Base-by-base conservation (phyloP, 257 asterid genomes). In the Salvia miltiorrhiza region DNA sequence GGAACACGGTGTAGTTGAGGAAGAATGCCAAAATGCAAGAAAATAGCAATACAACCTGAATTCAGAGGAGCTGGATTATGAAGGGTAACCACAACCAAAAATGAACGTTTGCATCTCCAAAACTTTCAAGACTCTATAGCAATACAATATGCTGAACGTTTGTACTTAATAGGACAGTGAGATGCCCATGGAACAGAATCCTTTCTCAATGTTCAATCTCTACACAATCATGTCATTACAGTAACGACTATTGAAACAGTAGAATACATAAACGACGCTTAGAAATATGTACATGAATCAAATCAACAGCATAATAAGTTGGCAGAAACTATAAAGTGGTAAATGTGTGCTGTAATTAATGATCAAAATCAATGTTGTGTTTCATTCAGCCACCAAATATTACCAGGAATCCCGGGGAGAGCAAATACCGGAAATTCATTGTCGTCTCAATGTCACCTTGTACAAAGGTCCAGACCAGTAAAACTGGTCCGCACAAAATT, bases 401-500 rank as follows among this genome's bases (percentile, higher is more conserved):
- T 92, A 92, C 98, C 96, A 90, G 83, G 82, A 90, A 92, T 39
- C 95, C 97, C 26, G 93, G 95, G 72, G 98, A 86, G 60, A 86
- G 71, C 80, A 92, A 78, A 71, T 73, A 50, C 2, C 88, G 86
- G 61, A 85, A 92, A 76, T 83, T 79, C 86, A 87, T 65, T 9
- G 95, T 79, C 77, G 57, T 75, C 83, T 77, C 79, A 84, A 88
- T 61, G 82, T 92, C 98, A 54, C 96, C 97, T 17, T 77, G 82
- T 66, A 86, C 21, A 77, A 83, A 69, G 69, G 90, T 81, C 97
- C 96, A 92, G 11, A 90, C 24, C 45, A 92, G 84, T 73, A 92
- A 77, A 62, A 85, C 32, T 21, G 86, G 86, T 23, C 76, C 73
- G 59, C 86, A 92, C 61, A 88, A 50, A 63, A 92, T 68, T 40